Evolutionary conservation across 23 red algal genomes (phyloP).

Genomic region (Cyanidiococcus yangmingshanensis): DNA sequence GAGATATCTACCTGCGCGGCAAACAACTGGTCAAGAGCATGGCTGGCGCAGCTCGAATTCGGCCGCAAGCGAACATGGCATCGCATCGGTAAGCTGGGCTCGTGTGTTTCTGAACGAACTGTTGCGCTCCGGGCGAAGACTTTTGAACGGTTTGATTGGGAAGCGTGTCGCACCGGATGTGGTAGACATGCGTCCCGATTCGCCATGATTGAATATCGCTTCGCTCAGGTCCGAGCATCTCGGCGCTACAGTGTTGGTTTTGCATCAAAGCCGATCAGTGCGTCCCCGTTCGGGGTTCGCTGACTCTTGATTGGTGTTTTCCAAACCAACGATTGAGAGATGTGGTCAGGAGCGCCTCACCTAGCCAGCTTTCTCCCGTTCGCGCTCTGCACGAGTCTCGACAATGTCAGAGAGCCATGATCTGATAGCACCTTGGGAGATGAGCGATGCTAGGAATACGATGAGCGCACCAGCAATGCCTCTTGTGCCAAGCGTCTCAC

Average conservation of each 20-base stretch:
- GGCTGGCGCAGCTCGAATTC: background rate
- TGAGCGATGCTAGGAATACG: conserved; percentile 56
- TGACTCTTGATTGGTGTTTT: too few relatives aligned
- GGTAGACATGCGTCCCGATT: too few relatives aligned
- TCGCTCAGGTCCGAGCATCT: background rate
- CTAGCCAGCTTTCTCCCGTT: too few relatives aligned
- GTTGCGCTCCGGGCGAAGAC: too few relatives aligned
- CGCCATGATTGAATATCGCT: too few relatives aligned
- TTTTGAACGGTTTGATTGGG: too few relatives aligned
- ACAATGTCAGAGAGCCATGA: background rate
- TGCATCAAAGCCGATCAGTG: background rate
- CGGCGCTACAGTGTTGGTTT: background rate
- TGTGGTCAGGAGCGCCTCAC: too few relatives aligned
- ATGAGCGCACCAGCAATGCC: conserved; percentile 48
- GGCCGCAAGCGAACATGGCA: background rate
- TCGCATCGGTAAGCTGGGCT: background rate
- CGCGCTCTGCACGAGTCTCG: background rate
- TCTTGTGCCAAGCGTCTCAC: conserved; percentile 44
- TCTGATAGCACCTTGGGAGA: conserved; percentile 8
- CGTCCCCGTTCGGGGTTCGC: background rate
- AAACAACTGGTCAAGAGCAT: background rate
- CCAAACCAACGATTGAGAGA: too few relatives aligned
- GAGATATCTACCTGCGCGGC: background rate
- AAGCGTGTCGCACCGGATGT: too few relatives aligned
- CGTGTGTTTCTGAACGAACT: too few relatives aligned